These are phyloP conservation scores for Alternaria sp. DNA, from an alignment of 2,329 filamentous ascomycete species.

Conservation along the genomic window DNA sequence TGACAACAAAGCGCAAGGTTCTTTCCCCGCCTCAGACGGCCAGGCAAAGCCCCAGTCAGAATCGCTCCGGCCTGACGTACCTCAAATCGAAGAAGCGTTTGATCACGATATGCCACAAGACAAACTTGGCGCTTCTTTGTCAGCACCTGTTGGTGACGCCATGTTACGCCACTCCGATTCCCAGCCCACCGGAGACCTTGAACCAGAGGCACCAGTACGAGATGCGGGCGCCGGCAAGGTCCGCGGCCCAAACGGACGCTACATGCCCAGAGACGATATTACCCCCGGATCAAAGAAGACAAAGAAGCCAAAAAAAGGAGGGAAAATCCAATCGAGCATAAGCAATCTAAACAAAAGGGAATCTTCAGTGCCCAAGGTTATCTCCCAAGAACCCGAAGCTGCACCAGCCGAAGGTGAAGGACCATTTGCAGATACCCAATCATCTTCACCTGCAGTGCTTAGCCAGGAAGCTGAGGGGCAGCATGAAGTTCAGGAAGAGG, in stretches of 20 bases:
- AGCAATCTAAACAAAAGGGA: neutral
- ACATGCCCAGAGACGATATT: conserved; percentile 14
- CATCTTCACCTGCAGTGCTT: conserved; percentile 1
- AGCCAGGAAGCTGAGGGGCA: neutral
- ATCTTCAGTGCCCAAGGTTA: neutral
- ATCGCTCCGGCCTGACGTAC: neutral
- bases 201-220: conserved; percentile 7
- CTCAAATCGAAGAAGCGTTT: neutral
- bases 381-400: neutral
- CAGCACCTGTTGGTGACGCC: neutral
- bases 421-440: neutral
- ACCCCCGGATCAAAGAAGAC: neutral
- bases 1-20: conserved; percentile 1
- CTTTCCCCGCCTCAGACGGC: neutral
- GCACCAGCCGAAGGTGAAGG: neutral
- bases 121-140: neutral
- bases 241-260: conserved; percentile 30
- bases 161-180: neutral
- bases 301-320: conserved; percentile 9
- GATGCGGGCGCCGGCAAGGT: conserved; percentile 25
- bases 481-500: neutral
- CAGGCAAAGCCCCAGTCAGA: neutral
- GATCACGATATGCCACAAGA: neutral
- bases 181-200: neutral
- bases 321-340: neutral